Conservation (phyloP, 257 asterid species). For the Solanum clarkiae region DNA sequence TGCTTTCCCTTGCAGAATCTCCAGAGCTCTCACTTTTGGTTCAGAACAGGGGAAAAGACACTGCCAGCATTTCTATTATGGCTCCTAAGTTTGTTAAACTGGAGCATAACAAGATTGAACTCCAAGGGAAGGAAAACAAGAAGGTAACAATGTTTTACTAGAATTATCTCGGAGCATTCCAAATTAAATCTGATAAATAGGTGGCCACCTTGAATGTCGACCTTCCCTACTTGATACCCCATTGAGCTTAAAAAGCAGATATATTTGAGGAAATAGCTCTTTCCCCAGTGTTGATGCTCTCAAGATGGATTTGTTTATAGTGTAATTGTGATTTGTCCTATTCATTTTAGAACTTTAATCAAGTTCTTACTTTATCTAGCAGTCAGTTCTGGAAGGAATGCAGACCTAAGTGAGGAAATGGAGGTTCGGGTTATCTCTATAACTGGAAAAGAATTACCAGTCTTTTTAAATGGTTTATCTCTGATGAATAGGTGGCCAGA, state of each 20-base stretch:
- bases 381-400: not conserved
- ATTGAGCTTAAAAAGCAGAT: not conserved
- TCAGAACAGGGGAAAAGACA: conserved; percentile 58
- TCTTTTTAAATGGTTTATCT: not conserved
- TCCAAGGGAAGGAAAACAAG: conserved; percentile 48
- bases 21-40: conserved; percentile 72
- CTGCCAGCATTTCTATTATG: conserved; percentile 32
- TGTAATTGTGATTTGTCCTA: not conserved
- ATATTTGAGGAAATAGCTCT: not conserved
- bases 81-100: conserved; percentile 57
- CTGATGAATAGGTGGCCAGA: not conserved
- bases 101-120: conserved; percentile 40
- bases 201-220: not conserved
- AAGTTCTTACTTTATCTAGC: not conserved
- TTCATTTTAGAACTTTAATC: not conserved
- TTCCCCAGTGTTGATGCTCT: not conserved
- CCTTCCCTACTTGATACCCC: not conserved
- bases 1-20: conserved; percentile 43
- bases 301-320: not conserved
- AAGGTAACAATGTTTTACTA: conserved; percentile 28
- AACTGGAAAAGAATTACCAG: not conserved
- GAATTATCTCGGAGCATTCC: not conserved
- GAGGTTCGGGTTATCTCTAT: not conserved
- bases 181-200: not conserved
- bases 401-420: not conserved